These are phyloP conservation scores for Coemansia sp. DNA, from an alignment of 192 early-diverging fungal genomes.

Conservation along the genomic window DNA sequence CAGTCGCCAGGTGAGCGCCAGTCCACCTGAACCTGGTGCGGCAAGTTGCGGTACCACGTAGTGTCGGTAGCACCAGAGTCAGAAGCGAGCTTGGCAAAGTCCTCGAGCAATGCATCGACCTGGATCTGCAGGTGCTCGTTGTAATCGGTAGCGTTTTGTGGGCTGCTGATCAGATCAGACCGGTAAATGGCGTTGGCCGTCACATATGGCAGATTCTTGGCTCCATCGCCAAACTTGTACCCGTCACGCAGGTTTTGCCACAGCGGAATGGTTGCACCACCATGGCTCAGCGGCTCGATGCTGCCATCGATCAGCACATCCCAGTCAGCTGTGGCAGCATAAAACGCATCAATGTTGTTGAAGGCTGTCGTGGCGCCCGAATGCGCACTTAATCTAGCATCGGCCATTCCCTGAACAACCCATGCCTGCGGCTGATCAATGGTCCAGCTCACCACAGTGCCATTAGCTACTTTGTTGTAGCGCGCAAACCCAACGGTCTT, in stretches of 20 bases:
- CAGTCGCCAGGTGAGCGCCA: constrained; percentile 48
- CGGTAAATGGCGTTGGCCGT: constrained; percentile 60
- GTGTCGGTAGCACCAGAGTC: constrained; percentile 56
- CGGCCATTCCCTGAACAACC: constrained; percentile 58
- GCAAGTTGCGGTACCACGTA: constrained; percentile 73
- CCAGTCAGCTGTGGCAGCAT: constrained; percentile 54
- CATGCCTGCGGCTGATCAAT: constrained; percentile 42
- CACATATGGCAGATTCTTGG: constrained; percentile 54
- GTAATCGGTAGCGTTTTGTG: constrained; percentile 64
- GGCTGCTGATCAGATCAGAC: constrained; percentile 69
- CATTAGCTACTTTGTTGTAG: constrained; percentile 52
- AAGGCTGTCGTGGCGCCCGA: constrained; percentile 29
- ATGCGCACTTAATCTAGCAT: constrained; percentile 58
- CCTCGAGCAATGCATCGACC: constrained; percentile 58
- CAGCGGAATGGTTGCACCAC: constrained; percentile 57
- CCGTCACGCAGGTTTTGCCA: constrained; percentile 39
- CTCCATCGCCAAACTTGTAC: constrained; percentile 19
- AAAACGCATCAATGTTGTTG: constrained; percentile 49
- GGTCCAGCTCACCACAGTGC: constrained; percentile 39
- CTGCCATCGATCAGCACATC: constrained; percentile 65
- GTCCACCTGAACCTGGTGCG: constrained; percentile 53
- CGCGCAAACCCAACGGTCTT: constrained; percentile 38
- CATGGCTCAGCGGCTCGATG: constrained; percentile 53
- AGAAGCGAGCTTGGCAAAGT: constrained; percentile 55
- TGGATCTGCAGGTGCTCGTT: constrained; percentile 68